phyloP scores from a whole-genome alignment of 331 rosid species.

The Arachis monticola region DNA sequence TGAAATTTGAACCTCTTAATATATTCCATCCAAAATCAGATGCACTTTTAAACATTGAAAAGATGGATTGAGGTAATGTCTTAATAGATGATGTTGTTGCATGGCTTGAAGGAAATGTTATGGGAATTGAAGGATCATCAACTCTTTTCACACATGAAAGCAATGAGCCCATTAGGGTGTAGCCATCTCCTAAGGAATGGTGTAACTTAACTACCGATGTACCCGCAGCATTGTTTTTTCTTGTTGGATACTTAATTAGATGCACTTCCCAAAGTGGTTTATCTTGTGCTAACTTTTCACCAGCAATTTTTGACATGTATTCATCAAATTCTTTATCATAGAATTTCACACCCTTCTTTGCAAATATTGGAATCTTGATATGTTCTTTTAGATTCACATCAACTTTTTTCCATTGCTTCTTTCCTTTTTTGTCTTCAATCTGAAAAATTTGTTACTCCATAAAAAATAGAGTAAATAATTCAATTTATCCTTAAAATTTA shows the following conservation, averaged over 20 bases:
- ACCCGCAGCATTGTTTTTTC: constrained; percentile 15
- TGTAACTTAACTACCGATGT: constrained; percentile 43
- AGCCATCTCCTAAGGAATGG: constrained; percentile 56
- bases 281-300: constrained; percentile 40
- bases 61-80: no score
- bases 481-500: no score
- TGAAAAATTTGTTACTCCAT: not conserved
- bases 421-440: constrained; percentile 42
- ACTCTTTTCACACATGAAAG: constrained; percentile 3
- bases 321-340: constrained; percentile 31
- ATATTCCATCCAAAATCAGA: no score
- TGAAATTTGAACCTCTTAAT: no score
- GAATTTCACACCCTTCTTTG: constrained; percentile 26
- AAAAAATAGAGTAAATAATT: no score
- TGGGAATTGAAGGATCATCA: constrained; percentile 47
- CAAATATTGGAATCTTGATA: constrained; percentile 35
- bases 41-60: no score
- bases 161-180: constrained; percentile 49
- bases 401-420: constrained; percentile 46
- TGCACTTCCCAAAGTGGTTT: constrained; percentile 53
- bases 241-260: constrained; percentile 43
- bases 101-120: constrained; percentile 39
- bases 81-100: no score
- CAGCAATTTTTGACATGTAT: constrained; percentile 42
- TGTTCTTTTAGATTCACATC: constrained; percentile 42